A percentile compares a stretch with the other conserved stretches of the same genome.
phyloP scores from a whole-genome alignment of 164 flowering plant species.

The Berberis thunbergii region DNA sequence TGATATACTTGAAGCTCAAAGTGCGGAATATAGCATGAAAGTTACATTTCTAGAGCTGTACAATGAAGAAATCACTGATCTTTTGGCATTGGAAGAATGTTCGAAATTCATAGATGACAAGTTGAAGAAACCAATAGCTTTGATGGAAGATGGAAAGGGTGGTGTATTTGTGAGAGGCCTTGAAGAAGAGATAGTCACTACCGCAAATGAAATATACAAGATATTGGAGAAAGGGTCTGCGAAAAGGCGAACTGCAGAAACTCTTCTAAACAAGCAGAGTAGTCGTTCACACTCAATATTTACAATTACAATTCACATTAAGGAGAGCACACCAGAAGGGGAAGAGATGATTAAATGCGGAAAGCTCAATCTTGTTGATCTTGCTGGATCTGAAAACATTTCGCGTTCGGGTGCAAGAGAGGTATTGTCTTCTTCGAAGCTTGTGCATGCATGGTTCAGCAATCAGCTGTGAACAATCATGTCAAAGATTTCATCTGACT shows the following conservation, averaged over 20 bases:
- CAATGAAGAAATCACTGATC: conserved; percentile 79
- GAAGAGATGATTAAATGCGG: conserved; percentile 85
- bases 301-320: conserved; percentile 80
- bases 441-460: too few relatives aligned
- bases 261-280: conserved; percentile 84
- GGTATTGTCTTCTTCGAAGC: conserved; percentile 22
- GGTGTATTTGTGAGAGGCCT: conserved; percentile 85
- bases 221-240: conserved; percentile 83
- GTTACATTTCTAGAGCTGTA: conserved; percentile 78
- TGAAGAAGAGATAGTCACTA: conserved; percentile 75
- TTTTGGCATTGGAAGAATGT: conserved; percentile 58
- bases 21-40: conserved; percentile 82
- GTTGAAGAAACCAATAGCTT: conserved; percentile 72
- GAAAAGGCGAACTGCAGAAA: conserved; percentile 76
- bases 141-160: conserved; percentile 89
- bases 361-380: conserved; percentile 83
- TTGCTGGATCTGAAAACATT: conserved; percentile 88
- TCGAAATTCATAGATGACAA: conserved; percentile 60
- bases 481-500: too few relatives aligned
- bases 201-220: conserved; percentile 77
- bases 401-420: conserved; percentile 88
- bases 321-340: conserved; percentile 79
- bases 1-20: conserved; percentile 67
- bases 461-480: too few relatives aligned
- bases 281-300: conserved; percentile 85